Evolutionary conservation across 352 stramenopile species (phyloP).

Genomic region (Globisporangium nodosum): DNA sequence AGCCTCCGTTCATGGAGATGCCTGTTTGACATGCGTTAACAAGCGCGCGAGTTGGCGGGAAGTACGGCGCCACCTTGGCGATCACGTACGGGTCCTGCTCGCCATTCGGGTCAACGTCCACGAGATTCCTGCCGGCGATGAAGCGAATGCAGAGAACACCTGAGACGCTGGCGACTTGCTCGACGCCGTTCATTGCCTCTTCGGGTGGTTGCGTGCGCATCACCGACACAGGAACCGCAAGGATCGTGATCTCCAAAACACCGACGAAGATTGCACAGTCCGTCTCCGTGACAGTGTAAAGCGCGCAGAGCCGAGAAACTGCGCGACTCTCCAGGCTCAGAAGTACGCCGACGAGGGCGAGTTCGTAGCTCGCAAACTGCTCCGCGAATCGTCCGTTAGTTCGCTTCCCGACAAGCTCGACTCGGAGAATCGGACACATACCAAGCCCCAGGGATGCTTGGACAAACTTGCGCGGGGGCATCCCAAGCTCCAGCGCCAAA

Average conservation of each 20-base stretch:
- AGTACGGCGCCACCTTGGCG: slow-evolving; percentile 17
- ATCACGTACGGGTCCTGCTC: slow-evolving; percentile 51
- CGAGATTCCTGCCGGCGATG: slow-evolving; percentile 36
- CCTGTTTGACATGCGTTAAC: slow-evolving; percentile 24
- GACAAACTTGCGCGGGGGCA: slow-evolving; percentile 8
- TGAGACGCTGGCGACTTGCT: slow-evolving; percentile 2
- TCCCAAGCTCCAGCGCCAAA: slow-evolving; percentile 16
- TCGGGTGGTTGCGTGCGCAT: not conserved
- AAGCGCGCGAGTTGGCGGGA: not conserved
- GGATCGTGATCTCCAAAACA: slow-evolving; percentile 15
- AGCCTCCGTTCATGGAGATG: slow-evolving; percentile 40
- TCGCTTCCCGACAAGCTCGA: slow-evolving; percentile 25
- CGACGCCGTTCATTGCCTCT: not conserved
- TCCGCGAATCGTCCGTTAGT: slow-evolving; percentile 24
- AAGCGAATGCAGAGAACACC: slow-evolving; percentile 38
- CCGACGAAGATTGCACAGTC: not conserved
- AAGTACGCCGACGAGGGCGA: slow-evolving; percentile 20
- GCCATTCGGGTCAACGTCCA: slow-evolving; percentile 37
- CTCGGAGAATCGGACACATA: slow-evolving; percentile 27
- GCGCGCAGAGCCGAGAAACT: slow-evolving; percentile 1
- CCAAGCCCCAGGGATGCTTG: slow-evolving; percentile 17
- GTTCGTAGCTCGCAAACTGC: slow-evolving; percentile 12
- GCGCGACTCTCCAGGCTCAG: not conserved
- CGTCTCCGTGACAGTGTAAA: slow-evolving; percentile 9
- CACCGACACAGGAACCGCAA: not conserved